phyloP scores from a whole-genome alignment of 2,329 filamentous ascomycete genomes.

The Fusarium sp. region DNA sequence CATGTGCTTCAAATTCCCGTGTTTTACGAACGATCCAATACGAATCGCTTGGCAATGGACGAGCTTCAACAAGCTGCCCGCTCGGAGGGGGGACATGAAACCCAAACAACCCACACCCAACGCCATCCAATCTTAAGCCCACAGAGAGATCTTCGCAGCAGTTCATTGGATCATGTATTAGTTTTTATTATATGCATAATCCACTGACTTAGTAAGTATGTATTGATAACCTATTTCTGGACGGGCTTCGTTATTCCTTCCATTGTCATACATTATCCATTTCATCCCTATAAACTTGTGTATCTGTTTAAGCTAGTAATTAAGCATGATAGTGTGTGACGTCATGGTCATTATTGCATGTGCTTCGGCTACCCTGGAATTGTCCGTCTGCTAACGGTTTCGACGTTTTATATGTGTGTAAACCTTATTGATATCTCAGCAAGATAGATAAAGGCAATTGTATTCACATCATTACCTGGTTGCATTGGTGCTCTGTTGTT shows the following conservation, averaged over 20 bases:
- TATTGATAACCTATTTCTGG: background rate
- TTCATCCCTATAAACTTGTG: background rate
- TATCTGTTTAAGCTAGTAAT: constrained; percentile 12
- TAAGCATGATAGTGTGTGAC: constrained; percentile 18
- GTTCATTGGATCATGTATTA: constrained; percentile 14
- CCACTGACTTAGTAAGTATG: background rate
- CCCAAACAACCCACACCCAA: constrained; percentile 21
- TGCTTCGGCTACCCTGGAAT: background rate
- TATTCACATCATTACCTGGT: background rate
- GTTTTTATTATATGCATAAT: background rate
- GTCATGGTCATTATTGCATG: background rate
- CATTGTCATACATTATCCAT: background rate
- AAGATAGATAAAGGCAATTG: background rate
- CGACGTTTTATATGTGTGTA: background rate
- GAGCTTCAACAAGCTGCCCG: background rate
- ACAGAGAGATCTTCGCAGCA: constrained; percentile 11
- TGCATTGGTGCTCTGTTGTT: background rate
- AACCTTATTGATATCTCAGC: background rate
- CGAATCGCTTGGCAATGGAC: background rate
- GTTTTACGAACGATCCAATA: background rate
- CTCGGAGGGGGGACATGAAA: constrained; percentile 26
- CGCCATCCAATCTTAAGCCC: constrained; percentile 33
- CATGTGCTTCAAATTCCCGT: background rate
- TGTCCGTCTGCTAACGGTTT: background rate
- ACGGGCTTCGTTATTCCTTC: background rate